phyloP scores from a whole-genome alignment of 805 yeast species.

The Helenozyma baotianmanensis region DNA sequence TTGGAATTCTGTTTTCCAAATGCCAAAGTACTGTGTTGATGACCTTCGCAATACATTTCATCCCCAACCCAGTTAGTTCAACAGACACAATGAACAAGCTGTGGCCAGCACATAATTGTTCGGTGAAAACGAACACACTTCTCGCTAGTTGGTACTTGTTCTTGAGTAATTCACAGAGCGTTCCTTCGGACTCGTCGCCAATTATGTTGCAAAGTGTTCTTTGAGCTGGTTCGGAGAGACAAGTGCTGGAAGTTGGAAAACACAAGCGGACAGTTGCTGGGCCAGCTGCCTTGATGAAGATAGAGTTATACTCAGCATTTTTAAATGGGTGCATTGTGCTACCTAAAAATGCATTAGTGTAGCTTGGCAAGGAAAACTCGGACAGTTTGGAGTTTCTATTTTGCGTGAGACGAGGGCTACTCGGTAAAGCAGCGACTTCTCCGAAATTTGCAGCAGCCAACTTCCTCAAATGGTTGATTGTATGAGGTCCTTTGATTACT shows the following conservation, averaged over 20 bases:
- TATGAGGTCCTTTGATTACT: constrained; percentile 63
- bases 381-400: too few relatives aligned
- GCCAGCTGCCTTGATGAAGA: constrained; percentile 35
- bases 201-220: constrained; percentile 52
- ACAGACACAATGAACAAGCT: constrained; percentile 47
- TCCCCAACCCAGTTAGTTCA: constrained; percentile 44
- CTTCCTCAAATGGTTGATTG: constrained; percentile 53
- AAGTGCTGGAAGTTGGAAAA: constrained; percentile 37
- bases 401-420: too few relatives aligned
- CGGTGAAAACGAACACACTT: constrained; percentile 39
- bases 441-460: constrained; percentile 38
- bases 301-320: constrained; percentile 9
- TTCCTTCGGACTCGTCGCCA: constrained; percentile 58
- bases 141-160: constrained; percentile 27
- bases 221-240: constrained; percentile 20
- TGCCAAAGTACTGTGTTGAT: constrained; percentile 31
- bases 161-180: constrained; percentile 42
- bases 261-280: constrained; percentile 39
- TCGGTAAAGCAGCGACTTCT: too few relatives aligned
- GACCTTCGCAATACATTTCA: constrained; percentile 29
- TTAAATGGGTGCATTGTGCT: too few relatives aligned
- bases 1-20: constrained; percentile 9
- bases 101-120: constrained; percentile 31
- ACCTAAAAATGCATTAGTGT: too few relatives aligned
- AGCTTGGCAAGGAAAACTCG: too few relatives aligned